Base-by-base conservation (phyloP, 2,329 filamentous ascomycete species). In the Dendryphion nanum region DNA sequence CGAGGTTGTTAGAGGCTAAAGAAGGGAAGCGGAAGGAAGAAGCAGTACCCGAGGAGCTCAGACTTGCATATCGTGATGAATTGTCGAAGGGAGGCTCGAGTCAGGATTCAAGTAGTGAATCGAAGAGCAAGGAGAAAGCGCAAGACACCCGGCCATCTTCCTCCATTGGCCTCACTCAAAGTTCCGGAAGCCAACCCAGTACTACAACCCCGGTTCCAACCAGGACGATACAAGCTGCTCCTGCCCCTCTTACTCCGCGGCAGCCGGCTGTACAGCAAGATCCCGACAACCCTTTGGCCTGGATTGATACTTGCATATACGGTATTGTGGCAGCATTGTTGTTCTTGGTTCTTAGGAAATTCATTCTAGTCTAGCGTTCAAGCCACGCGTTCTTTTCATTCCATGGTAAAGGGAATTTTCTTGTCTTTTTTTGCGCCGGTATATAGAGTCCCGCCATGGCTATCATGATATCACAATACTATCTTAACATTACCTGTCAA, bases 221-320 rank as follows among this genome's bases (percentile, higher is more conserved):
- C 7, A 42, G 51, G 18, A 55, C 47, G 13, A 37, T 40, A 16
- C 44, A 35, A 6, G 29, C 44, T 18, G 23, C 23, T n/a, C 23
- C 8, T 8, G 29, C 29, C 16, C 29, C 29, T 7, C 8, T n/a
- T 8, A n/a, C 12, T n/a, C 40, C 45, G 2, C 30, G 16, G 29
- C 41, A 53, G 30, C 42, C 49, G 38, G 31, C 53, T 33, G 44
- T 48, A 41, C 64, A 51, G 55, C 61, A 41, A 12, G 46, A 37
- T 28, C 61, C 73, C 36, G 74, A 78, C 18, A 78, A 72, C 2
- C 77, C 86, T 13, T 78, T 83, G 2, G 68, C 81, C 10, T 95
- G 88, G 85, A 74, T 95, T 14, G 90, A 95, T 64, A 80, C 86
- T 46, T 78, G 83, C 24, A 95, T 95, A 48, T 79, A 83, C 16